phyloP scores from a whole-genome alignment of 2,329 filamentous ascomycete genomes.

The Exophiala lecanii-corni region DNA sequence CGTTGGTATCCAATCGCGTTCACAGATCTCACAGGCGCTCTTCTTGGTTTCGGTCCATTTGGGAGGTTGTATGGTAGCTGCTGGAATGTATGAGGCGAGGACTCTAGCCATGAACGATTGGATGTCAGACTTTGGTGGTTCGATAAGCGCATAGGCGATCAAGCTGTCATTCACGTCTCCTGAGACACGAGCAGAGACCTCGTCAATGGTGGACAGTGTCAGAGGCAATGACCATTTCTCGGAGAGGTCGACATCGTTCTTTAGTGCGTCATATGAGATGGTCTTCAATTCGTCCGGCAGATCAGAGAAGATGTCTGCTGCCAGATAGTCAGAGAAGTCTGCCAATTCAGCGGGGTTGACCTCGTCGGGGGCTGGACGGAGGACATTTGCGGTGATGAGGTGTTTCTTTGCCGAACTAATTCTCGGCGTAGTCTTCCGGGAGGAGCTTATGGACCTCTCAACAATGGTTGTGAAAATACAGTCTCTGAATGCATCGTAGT shows the following conservation, averaged over 20 bases:
- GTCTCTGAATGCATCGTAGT: constrained; percentile 68
- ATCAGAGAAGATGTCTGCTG: constrained; percentile 61
- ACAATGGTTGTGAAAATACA: constrained; percentile 67
- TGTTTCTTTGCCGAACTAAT: constrained; percentile 39
- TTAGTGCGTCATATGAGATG: constrained; percentile 56
- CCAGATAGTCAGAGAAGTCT: constrained; percentile 79
- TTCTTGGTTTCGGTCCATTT: constrained; percentile 56
- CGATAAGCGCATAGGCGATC: constrained; percentile 59
- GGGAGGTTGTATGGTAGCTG: constrained; percentile 58
- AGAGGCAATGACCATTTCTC: constrained; percentile 56
- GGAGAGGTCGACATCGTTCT: constrained; percentile 48
- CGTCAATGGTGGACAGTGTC: constrained; percentile 46
- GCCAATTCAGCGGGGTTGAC: constrained; percentile 62
- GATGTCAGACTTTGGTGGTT: constrained; percentile 40
- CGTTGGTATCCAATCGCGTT: constrained; percentile 66
- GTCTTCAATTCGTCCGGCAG: constrained; percentile 59
- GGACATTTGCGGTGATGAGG: not conserved
- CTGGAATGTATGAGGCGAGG: constrained; percentile 58
- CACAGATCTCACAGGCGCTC: constrained; percentile 69
- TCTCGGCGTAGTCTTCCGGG: constrained; percentile 7
- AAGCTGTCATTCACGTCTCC: constrained; percentile 63
- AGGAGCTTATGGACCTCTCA: constrained; percentile 47
- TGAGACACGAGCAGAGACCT: constrained; percentile 53
- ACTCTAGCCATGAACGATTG: constrained; percentile 58
- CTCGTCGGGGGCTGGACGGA: constrained; percentile 9